Evolutionary conservation across 2,329 filamentous ascomycete species (phyloP).

Genomic region (Neonectria magnoliae): DNA sequence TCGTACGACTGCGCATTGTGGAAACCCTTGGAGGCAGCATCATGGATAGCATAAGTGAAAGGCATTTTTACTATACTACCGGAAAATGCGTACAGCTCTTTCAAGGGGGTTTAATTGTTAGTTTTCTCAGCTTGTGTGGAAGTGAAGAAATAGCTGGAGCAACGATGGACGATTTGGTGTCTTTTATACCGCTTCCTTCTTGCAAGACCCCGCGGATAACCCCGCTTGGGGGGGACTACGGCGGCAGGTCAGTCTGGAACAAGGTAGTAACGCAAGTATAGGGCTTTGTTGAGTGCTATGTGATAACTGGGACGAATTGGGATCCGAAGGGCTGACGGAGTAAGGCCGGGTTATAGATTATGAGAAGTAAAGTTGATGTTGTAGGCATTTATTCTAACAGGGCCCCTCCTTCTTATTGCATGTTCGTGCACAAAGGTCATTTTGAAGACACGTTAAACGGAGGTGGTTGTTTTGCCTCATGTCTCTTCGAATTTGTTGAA

Average conservation of each 20-base stretch:
- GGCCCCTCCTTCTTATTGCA: not conserved
- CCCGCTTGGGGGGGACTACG: not conserved
- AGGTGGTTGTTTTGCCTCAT: not conserved
- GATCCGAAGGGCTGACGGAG: constrained; percentile 31
- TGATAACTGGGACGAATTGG: constrained; percentile 16
- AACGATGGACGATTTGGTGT: not conserved
- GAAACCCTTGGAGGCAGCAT: constrained; percentile 66
- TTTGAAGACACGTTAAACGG: not conserved
- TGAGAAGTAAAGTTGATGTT: not conserved
- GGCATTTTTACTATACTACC: constrained; percentile 26
- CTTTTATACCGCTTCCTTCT: constrained; percentile 32
- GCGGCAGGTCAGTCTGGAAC: not conserved
- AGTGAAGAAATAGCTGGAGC: constrained; percentile 9
- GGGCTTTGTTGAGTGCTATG: not conserved
- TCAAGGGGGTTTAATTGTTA: not conserved
- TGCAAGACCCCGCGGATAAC: constrained; percentile 27
- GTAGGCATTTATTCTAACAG: not conserved
- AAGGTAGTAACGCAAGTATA: constrained; percentile 11
- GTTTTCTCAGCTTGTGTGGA: not conserved
- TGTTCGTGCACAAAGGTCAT: not conserved
- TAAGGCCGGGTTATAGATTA: constrained; percentile 30
- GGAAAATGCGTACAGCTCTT: not conserved
- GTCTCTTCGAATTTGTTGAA: not conserved
- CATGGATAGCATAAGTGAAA: constrained; percentile 58
- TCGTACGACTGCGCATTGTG: constrained; percentile 73